These are phyloP conservation scores for Cerrena zonata DNA, from an alignment of 1,284 basidiomycete species.

Conservation along the genomic window DNA sequence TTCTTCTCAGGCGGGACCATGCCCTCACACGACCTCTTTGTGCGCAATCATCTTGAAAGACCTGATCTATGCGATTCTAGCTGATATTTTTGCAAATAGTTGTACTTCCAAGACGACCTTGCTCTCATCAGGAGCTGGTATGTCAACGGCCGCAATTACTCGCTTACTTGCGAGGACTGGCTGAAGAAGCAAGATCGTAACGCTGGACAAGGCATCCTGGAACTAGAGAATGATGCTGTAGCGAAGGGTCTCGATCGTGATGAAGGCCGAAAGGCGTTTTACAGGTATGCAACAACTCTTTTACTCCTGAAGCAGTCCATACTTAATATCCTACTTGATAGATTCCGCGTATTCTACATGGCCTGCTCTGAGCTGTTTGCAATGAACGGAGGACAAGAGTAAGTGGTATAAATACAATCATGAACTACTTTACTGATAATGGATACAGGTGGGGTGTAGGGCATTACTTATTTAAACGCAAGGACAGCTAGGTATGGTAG, in stretches of 20 bases:
- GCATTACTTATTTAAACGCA: constrained; percentile 46
- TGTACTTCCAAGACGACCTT: constrained; percentile 68
- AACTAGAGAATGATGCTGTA: constrained; percentile 45
- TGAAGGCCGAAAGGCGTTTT: constrained; percentile 60
- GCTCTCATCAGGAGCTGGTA: constrained; percentile 58
- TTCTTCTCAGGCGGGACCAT: constrained; percentile 73
- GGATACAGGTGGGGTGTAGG: constrained; percentile 44
- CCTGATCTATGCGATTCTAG: constrained; percentile 2
- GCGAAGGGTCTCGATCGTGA: constrained; percentile 40
- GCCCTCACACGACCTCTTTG: constrained; percentile 65
- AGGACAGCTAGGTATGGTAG: constrained; percentile 12
- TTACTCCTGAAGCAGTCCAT: neutral
- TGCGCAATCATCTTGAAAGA: constrained; percentile 21
- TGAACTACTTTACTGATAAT: no score
- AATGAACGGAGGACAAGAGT: constrained; percentile 62
- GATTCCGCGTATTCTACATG: constrained; percentile 72
- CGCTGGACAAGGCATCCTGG: constrained; percentile 41
- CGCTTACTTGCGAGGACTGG: constrained; percentile 67
- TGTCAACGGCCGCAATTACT: constrained; percentile 65
- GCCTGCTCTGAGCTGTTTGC: constrained; percentile 73
- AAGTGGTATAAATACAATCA: no score
- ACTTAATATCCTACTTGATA: constrained; percentile 13
- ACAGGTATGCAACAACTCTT: constrained; percentile 32
- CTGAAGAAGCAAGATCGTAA: constrained; percentile 54
- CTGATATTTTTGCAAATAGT: constrained; percentile 25